These are phyloP conservation scores for Lachnellula cervina DNA, from an alignment of 2,329 filamentous ascomycete genomes.

Conservation along the genomic window DNA sequence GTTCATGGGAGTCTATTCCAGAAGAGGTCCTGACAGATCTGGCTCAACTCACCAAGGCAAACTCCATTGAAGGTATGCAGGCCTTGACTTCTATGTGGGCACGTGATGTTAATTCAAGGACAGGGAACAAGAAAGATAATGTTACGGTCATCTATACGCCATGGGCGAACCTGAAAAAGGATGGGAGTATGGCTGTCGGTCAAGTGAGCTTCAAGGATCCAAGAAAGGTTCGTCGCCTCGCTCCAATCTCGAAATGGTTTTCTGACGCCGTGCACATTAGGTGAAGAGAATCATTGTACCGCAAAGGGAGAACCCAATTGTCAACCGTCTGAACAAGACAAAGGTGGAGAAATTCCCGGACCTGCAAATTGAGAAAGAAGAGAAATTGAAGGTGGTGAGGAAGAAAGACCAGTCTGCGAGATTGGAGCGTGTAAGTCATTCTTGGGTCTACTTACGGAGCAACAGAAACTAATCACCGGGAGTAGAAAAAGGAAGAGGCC, in stretches of 20 bases:
- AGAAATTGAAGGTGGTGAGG: constrained; percentile 65
- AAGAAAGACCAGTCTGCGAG: constrained; percentile 62
- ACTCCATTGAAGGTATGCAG: constrained; percentile 82
- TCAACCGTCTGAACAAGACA: constrained; percentile 99
- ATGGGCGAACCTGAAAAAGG: constrained; percentile 94
- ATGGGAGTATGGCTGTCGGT: constrained; percentile 90
- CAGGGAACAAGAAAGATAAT: constrained; percentile 98
- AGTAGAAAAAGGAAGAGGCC: constrained; percentile 71
- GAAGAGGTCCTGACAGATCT: constrained; percentile 74
- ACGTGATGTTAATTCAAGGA: constrained; percentile 13
- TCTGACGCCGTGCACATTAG: constrained; percentile 31
- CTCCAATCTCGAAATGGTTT: neutral
- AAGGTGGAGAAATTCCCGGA: constrained; percentile 85
- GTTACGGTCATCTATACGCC: constrained; percentile 95
- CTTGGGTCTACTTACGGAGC: neutral
- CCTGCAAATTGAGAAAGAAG: constrained; percentile 75
- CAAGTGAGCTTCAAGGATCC: constrained; percentile 93
- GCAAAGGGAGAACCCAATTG: constrained; percentile 78
- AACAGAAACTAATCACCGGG: neutral
- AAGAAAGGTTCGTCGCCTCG: constrained; percentile 49
- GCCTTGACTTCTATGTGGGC: neutral
- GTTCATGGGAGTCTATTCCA: constrained; percentile 80
- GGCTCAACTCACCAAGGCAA: constrained; percentile 97
- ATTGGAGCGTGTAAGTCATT: constrained; percentile 52
- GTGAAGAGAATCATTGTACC: constrained; percentile 79